A percentile compares a stretch with the other conserved stretches of the same genome.
Conservation (phyloP, 257 asterid genomes). For the Gentiana straminea region DNA sequence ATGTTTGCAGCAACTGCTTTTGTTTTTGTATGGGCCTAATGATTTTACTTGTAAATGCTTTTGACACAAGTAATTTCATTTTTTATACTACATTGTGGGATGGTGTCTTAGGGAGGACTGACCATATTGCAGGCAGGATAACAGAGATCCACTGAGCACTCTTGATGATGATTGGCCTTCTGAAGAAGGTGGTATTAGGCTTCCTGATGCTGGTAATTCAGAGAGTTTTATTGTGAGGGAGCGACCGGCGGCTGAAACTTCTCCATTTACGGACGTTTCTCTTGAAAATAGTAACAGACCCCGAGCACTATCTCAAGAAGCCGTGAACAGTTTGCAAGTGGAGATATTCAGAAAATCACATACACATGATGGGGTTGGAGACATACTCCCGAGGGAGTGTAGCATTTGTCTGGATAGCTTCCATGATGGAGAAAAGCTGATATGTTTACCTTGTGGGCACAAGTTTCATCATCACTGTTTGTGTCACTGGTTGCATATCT, state of each 20-base stretch:
- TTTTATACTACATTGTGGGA: background rate
- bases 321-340: constrained; percentile 30
- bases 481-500: constrained; percentile 62
- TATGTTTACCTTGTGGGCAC: constrained; percentile 56
- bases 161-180: constrained; percentile 15
- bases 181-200: constrained; percentile 39
- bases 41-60: background rate
- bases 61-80: too few relatives aligned
- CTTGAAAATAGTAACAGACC: constrained; percentile 38
- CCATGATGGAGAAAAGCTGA: constrained; percentile 52
- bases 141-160: constrained; percentile 29
- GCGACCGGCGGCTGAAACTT: constrained; percentile 20
- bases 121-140: constrained; percentile 6
- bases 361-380: constrained; percentile 14
- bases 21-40: background rate
- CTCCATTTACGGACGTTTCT: constrained; percentile 19
- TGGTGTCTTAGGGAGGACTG: background rate
- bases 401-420: constrained; percentile 78
- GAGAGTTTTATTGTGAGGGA: constrained; percentile 45
- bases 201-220: constrained; percentile 50
- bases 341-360: constrained; percentile 27
- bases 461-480: constrained; percentile 66
- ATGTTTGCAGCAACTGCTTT: background rate
- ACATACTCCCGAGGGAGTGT: constrained; percentile 25
- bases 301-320: constrained; percentile 62